Conservation (phyloP, 2,329 filamentous ascomycete genomes). For the Ceratocystis lukuohia region DNA sequence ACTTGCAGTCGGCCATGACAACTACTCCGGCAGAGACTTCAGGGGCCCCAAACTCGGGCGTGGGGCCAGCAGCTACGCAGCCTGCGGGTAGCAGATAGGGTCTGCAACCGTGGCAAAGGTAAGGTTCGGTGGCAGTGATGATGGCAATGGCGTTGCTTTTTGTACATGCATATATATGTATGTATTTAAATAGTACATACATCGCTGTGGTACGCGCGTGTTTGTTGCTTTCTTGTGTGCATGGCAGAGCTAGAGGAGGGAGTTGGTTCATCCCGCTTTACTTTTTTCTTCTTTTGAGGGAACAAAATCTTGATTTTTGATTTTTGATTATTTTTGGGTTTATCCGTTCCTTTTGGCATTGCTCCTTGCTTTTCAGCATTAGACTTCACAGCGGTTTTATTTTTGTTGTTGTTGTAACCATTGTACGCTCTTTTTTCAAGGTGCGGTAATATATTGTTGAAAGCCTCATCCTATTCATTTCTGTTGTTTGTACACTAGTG, state of each 20-base stretch:
- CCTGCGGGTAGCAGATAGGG: conserved; percentile 5
- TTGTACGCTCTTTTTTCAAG: not conserved
- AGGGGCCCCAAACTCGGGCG: conserved; percentile 20
- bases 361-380: not conserved
- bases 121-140: not conserved
- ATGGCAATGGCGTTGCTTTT: not conserved
- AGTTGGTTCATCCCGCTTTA: too few relatives aligned
- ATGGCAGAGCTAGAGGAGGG: too few relatives aligned
- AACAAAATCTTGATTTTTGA: not conserved
- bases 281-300: not conserved
- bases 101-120: not conserved
- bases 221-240: not conserved
- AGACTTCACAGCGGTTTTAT: not conserved
- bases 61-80: not conserved
- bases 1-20: conserved; percentile 46
- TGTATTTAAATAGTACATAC: not conserved
- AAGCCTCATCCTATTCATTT: not conserved
- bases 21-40: not conserved
- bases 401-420: not conserved
- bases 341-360: not conserved
- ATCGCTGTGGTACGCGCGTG: not conserved
- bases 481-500: not conserved
- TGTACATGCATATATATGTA: not conserved
- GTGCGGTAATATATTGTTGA: not conserved
- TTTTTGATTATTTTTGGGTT: not conserved